Evolutionary conservation across 331 rosid species (phyloP).

Genomic region (Dryas integrifolia): DNA sequence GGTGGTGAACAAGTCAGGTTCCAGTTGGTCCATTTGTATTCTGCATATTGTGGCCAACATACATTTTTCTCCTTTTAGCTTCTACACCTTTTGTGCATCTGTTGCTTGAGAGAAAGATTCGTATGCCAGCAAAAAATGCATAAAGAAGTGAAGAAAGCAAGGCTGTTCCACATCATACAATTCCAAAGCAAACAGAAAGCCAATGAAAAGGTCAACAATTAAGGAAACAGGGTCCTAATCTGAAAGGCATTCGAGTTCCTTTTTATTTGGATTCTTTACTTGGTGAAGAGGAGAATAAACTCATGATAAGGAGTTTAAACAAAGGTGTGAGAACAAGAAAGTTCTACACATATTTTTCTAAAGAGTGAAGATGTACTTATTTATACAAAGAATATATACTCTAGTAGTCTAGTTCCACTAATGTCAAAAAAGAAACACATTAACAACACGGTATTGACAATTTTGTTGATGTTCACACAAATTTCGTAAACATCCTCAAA

Average conservation of each 20-base stretch:
- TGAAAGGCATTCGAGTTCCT: neutral
- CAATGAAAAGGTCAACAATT: neutral
- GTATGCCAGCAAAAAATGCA: neutral
- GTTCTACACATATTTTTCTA: neutral
- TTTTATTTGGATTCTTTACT: conserved; percentile 36
- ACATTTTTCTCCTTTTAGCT: neutral
- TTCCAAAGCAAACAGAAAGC: conserved; percentile 17
- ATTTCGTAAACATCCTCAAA: neutral
- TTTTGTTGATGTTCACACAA: neutral
- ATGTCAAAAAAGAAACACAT: neutral
- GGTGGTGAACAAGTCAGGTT: neutral
- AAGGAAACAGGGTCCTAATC: neutral
- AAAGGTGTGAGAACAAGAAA: neutral
- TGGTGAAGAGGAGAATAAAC: conserved; percentile 18
- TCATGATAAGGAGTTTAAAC: neutral
- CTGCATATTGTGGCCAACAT: neutral
- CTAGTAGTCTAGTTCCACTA: too few species aligned
- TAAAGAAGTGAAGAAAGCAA: neutral
- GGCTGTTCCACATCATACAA: conserved; percentile 5
- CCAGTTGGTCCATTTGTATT: neutral
- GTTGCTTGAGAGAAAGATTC: neutral
- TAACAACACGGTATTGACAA: neutral
- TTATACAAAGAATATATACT: neutral
- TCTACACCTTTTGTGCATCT: neutral
- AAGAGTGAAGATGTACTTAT: too few species aligned